Base-by-base conservation (phyloP, 1,284 basidiomycete species). In the Xanthoconium separans region DNA sequence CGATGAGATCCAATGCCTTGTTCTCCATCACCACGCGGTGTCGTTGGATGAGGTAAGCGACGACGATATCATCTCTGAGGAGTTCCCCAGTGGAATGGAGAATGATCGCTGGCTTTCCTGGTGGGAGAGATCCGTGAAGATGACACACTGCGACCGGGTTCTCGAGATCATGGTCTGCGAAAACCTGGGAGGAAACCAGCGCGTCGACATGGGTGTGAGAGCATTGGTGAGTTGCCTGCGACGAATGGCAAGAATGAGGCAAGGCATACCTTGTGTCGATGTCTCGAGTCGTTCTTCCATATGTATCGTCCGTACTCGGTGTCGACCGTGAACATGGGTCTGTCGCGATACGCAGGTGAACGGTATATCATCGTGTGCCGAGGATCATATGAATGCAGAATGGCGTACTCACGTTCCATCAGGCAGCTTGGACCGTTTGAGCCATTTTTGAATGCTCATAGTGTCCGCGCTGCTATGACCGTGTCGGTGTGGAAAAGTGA, bases 21-120 rank as follows among this genome's bases (percentile, higher is more conserved):
- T 30, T 57, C 41, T 71, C 68, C 57, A 65, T 27, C 42, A 40
- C 52, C 2, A 64, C 22, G 29, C 68, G 64, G 37, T 68, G 57
- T 47, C 58, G 63, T 22, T 70, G 69, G 12, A 68, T 41, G 30
- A 70, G 39, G 50, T 71, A 68, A 10, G 58, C 60, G 13, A 70
- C 54, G 15, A 67, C 51, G 34, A 71, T 58, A 8, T 69, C 69
- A 13, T 68, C 69, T 18, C 66, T 56, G 18, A 68, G 48, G 3
- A 62, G 62, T 47, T 68, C 66, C 3, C 62, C 64, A 15, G 43
- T 20, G 5, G 56, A 49, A 24, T 69, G 58, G 15, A 71, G 41
- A 20, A 65, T 11, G 36, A 68, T 51, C 2, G 63, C 65, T 0
- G 66, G 69, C 24, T 56, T 54, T 12, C 22, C 29, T 1, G n/a